Base-by-base conservation (phyloP, 1,284 basidiomycete genomes). In the Sanghuangporus weigelae region DNA sequence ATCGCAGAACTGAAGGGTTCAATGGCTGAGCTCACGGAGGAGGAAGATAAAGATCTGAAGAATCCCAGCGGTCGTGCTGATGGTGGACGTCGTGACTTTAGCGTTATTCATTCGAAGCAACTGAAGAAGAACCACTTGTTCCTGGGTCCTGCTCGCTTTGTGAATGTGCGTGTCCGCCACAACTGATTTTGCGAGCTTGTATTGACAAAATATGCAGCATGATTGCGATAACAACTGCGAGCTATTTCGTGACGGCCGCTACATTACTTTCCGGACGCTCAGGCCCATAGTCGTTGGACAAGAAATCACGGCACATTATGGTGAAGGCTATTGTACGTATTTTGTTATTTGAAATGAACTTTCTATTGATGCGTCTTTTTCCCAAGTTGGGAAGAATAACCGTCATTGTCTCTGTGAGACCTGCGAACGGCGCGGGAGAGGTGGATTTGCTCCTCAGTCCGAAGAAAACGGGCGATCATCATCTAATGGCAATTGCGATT, bases 51-150 rank as follows among this genome's bases (percentile, higher is more conserved):
- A 72, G 89, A 92, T 67, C 82, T 94, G 68, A 90, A 92, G 74
- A 82, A 87, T 44, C 89, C 87, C 14, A 86, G 89, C 73, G 77
- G 81, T 59, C 70, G 74, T 49, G 71, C 78, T 67, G 85, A 87
- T 68, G 83, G 81, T 57, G 90, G 91, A 67, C 82, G 91, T 62
- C 81, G 90, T 69, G 94, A 96, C 73, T 96, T 96, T 71, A 94
- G 91, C 71, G 92, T 96, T 69, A 93, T 96, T 64, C 90, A 93
- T 73, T 94, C 91, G 49, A 90, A 90, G 68, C 86, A 92, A 71
- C 89, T 93, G 80, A 92, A 93, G 77, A 93, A 92, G 78, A 95
- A 94, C 70, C 92, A 95, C 78, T 80, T 96, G 68, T 90, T 96
- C 77, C 79, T 96, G 68, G 95, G 94, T 1, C 94, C 94, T 56